A percentile compares a stretch with the other conserved stretches of the same genome.
Conservation (phyloP, 2,329 filamentous ascomycete species). For the Exserohilum rostratum region DNA sequence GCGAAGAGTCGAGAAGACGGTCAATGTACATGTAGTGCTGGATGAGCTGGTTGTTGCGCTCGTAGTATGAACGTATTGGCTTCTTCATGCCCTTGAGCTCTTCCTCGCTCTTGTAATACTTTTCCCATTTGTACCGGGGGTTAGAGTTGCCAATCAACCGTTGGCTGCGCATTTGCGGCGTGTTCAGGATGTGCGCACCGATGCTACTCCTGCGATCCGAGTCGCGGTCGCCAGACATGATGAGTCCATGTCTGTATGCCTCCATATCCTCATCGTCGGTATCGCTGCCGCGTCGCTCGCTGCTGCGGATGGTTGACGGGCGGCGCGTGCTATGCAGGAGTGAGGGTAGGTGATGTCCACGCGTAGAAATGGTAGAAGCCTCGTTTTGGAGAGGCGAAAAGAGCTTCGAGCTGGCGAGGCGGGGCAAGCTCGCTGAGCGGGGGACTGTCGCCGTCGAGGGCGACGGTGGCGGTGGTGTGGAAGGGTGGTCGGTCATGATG, state of each 20-base stretch:
- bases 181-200: slow-evolving; percentile 53
- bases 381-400: slow-evolving; percentile 53
- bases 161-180: slow-evolving; percentile 78
- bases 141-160: slow-evolving; percentile 88
- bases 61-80: slow-evolving; percentile 82
- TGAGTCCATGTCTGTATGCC: slow-evolving; percentile 31
- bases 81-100: slow-evolving; percentile 74
- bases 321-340: slow-evolving; percentile 34
- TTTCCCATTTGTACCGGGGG: slow-evolving; percentile 81
- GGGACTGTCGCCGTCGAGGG: slow-evolving; percentile 22
- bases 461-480: slow-evolving; percentile 24
- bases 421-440: slow-evolving; percentile 37
- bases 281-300: slow-evolving; percentile 37
- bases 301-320: slow-evolving; percentile 39
- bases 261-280: slow-evolving; percentile 43
- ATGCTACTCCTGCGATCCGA: slow-evolving; percentile 50
- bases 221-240: slow-evolving; percentile 44
- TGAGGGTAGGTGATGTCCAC: slow-evolving; percentile 53
- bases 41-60: slow-evolving; percentile 85
- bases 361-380: slow-evolving; percentile 47
- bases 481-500: slow-evolving; percentile 26
- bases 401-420: slow-evolving; percentile 44
- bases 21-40: slow-evolving; percentile 96
- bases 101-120: slow-evolving; percentile 82
- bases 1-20: slow-evolving; percentile 83